Evolutionary conservation across 2,329 filamentous ascomycete species (phyloP), one percentile per base, ranked within the genome.

Genomic region (Nemania sp.): DNA sequence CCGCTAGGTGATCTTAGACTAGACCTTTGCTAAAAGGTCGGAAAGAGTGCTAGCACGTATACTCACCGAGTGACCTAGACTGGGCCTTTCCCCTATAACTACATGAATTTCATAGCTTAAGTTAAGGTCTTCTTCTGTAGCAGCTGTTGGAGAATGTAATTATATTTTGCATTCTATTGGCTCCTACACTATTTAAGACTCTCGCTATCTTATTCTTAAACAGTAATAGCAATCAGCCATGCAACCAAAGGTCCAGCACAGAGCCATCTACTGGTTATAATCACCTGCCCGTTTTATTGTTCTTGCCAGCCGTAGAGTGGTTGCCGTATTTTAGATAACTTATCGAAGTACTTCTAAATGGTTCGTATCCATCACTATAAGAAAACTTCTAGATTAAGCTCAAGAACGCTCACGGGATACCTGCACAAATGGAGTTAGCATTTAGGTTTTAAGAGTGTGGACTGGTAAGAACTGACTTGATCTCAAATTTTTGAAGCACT

Each of bases 351-450:
- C 5, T 53, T 29, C 22, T 27, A 35, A 41, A 45, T 55, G 11
- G 29, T 38, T 53, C 4, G 43, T 53, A 11, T n/a, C 27, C n/a
- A 11, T 29, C 10, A 63, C 68, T 85, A 97, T 82, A 98, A 85
- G 87, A 99, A 97, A 73, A 92, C 89, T 82, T 98, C 95, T 35
- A 98, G 88, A 81, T 98, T 97, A 79, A 99, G 88, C 85, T 99
- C 96, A 73, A 99, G 83, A 51, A 93, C 94, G 82, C 94, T 98
- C 75, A 97, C 94, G 49, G 96, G 95, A 85, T 70, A 62, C 54
- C 68, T 70, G 32, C 5, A 54, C 3, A 38, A 35, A 24, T 67
- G 10, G 24, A 18, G 61, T 70, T 59, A 70, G 64, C 20, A 43
- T 32, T 32, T 41, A 8, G n/a, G 51, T 58, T 35, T 26, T 22